Percentiles rank a stretch among this genome's conserved stretches.
phyloP scores from a whole-genome alignment of 2,329 filamentous ascomycete genomes.

The Endothia cerciana region DNA sequence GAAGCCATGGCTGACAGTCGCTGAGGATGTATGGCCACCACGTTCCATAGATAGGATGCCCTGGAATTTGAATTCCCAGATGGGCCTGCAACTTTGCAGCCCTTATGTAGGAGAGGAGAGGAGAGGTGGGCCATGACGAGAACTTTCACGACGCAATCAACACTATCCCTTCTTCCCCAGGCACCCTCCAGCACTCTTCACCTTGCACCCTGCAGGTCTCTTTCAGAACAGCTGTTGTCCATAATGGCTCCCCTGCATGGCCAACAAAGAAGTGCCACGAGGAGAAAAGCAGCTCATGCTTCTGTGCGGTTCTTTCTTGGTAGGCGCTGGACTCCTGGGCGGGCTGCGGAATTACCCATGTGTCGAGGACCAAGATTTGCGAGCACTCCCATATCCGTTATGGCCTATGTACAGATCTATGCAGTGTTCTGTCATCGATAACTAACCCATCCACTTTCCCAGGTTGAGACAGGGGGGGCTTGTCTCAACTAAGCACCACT shows the following conservation, averaged over 20 bases:
- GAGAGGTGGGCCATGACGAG: not conserved
- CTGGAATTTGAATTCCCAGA: conserved; percentile 1
- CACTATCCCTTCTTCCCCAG: not conserved
- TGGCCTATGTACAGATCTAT: not conserved
- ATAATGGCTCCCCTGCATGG: not conserved
- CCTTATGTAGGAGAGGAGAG: not conserved
- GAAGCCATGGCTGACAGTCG: not conserved
- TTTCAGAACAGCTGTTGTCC: not conserved
- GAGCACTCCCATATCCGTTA: too few species aligned
- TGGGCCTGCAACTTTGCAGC: not conserved
- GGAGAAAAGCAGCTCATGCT: not conserved
- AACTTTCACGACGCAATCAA: conserved; percentile 1
- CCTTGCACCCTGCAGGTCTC: not conserved
- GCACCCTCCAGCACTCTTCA: not conserved
- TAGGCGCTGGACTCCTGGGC: not conserved
- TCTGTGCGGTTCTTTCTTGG: not conserved
- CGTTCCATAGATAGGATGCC: not conserved
- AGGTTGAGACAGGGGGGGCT: too few species aligned
- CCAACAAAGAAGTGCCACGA: conserved; percentile 1
- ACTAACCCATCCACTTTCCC: too few species aligned
- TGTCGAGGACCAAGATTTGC: too few species aligned
- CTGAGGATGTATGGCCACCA: not conserved
- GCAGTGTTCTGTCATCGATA: not conserved
- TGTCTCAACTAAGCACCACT: too few species aligned
- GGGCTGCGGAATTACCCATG: too few species aligned